phyloP scores from a whole-genome alignment of 2,329 filamentous ascomycete species.

The Thelonectria olida region DNA sequence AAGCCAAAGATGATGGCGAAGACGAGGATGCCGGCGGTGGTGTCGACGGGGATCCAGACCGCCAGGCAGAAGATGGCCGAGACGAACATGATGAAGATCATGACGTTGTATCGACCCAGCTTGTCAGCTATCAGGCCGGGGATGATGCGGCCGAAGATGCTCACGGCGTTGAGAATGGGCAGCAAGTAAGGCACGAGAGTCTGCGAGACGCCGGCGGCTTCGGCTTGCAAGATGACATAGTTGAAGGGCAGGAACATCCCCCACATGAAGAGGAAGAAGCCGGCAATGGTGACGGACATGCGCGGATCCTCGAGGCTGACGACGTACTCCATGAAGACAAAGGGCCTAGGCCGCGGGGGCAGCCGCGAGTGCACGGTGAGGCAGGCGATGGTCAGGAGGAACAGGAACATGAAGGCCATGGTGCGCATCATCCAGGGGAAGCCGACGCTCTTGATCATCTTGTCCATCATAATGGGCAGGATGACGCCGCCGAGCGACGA shows the following conservation, averaged over 20 bases:
- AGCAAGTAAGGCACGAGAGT: conserved; percentile 57
- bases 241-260: conserved; percentile 65
- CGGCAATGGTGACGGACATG: conserved; percentile 54
- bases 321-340: conserved; percentile 58
- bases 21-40: conserved; percentile 66
- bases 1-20: conserved; percentile 78
- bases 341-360: conserved; percentile 55
- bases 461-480: conserved; percentile 68
- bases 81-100: conserved; percentile 61
- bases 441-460: conserved; percentile 58
- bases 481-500: conserved; percentile 64
- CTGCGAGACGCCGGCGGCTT: conserved; percentile 52
- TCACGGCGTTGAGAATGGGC: conserved; percentile 66
- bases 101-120: conserved; percentile 56
- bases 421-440: conserved; percentile 60
- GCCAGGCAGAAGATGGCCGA: conserved; percentile 56
- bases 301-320: conserved; percentile 56
- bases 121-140: conserved; percentile 59
- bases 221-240: conserved; percentile 60
- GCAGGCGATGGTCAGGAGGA: conserved; percentile 45
- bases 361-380: conserved; percentile 49
- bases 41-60: conserved; percentile 59
- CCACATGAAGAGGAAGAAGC: conserved; percentile 64
- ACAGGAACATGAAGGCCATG: conserved; percentile 57
- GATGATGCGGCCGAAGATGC: conserved; percentile 61